A percentile compares a stretch with the other conserved stretches of the same genome.
Conservation (phyloP, 2,329 filamentous ascomycete species). For the Pseudofabraea citricarpa region DNA sequence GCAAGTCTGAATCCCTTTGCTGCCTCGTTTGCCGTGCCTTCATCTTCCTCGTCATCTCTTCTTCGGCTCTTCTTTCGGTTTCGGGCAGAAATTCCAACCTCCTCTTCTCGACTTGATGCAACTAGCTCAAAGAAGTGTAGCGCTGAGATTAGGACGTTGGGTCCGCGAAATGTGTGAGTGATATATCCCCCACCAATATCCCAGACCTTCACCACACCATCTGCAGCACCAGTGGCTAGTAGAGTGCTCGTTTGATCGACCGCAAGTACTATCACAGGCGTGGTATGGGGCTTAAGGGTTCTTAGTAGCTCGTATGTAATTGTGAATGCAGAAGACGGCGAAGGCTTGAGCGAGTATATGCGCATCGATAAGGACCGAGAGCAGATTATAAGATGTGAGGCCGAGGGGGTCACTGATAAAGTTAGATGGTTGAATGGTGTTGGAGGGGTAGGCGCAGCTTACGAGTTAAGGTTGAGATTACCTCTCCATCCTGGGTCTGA, state of each 20-base stretch:
- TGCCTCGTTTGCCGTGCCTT: no score
- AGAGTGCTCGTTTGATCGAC: conserved; percentile 85
- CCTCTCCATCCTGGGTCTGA: conserved; percentile 63
- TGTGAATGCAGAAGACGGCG: conserved; percentile 46
- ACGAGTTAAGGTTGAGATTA: conserved; percentile 71
- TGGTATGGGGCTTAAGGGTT: conserved; percentile 83
- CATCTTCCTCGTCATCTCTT: conserved; percentile 40
- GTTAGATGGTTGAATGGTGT: conserved; percentile 11
- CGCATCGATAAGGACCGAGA: conserved; percentile 95
- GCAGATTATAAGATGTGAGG: conserved; percentile 82
- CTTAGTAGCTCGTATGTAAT: conserved; percentile 67
- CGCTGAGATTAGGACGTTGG: conserved; percentile 86
- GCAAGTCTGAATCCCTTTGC: conserved; percentile 75
- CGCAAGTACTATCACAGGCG: conserved; percentile 81
- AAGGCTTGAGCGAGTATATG: conserved; percentile 69
- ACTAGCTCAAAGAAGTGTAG: conserved; percentile 84
- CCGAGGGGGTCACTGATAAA: conserved; percentile 72
- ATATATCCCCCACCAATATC: conserved; percentile 86
- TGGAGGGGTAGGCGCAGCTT: conserved; percentile 18
- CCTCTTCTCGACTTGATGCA: conserved; percentile 32
- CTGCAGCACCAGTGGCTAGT: conserved; percentile 86
- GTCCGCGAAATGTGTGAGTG: conserved; percentile 92
- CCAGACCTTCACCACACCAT: conserved; percentile 95
- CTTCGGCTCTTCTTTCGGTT: conserved; percentile 43
- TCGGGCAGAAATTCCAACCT: conserved; percentile 28